Conservation (phyloP, 2,329 filamentous ascomycete genomes). For the Colletotrichum eleusines region DNA sequence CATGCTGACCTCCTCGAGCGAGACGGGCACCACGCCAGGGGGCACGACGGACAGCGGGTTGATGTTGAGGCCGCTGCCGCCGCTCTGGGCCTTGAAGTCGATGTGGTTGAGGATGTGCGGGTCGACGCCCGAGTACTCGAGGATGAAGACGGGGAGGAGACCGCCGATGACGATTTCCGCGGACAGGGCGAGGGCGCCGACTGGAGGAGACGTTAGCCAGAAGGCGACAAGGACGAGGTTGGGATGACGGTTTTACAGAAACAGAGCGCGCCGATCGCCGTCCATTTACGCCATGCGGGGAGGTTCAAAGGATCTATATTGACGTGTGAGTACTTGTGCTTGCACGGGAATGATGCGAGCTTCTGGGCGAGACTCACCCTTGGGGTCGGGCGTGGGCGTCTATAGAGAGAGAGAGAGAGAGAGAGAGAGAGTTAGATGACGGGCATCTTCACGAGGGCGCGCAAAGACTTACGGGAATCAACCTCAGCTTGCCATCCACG, state of each 20-base stretch:
- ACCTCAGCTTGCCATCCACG: conserved; percentile 41
- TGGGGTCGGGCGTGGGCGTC: conserved; percentile 49
- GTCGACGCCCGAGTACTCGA: conserved; percentile 51
- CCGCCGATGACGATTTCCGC: conserved; percentile 47
- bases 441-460: neutral
- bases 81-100: conserved; percentile 42
- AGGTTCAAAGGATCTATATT: conserved; percentile 49
- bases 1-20: conserved; percentile 47
- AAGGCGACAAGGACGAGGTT: neutral
- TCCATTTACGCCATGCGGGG: conserved; percentile 48
- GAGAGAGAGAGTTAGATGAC: neutral
- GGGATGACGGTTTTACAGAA: conserved; percentile 45
- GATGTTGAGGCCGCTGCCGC: conserved; percentile 45
- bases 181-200: conserved; percentile 48
- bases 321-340: conserved; percentile 14
- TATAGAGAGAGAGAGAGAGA: neutral
- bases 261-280: conserved; percentile 46
- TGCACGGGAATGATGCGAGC: neutral
- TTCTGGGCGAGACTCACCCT: conserved; percentile 39
- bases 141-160: conserved; percentile 50
- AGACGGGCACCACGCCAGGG: conserved; percentile 46
- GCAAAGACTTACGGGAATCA: conserved; percentile 43
- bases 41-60: conserved; percentile 43
- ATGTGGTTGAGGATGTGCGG: conserved; percentile 45
- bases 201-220: conserved; percentile 27